These are phyloP conservation scores for Boletus coccyginus DNA, from an alignment of 768 basidiomycete species.

Conservation along the genomic window DNA sequence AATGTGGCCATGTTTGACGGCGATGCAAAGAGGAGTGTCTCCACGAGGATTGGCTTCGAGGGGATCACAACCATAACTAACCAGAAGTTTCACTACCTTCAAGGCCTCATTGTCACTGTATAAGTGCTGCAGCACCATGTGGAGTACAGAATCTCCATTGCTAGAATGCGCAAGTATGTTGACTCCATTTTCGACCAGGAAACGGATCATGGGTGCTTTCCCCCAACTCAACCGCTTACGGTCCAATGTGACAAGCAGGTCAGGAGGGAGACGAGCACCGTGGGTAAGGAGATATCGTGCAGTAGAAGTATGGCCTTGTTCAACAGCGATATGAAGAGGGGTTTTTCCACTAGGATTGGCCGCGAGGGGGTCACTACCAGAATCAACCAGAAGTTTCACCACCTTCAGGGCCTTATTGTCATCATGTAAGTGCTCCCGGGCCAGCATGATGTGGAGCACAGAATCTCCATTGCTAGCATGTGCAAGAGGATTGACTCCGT, in stretches of 20 bases:
- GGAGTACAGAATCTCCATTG: background rate
- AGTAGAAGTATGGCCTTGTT: background rate
- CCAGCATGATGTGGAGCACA: background rate
- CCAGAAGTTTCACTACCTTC: background rate
- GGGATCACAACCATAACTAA: background rate
- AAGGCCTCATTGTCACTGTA: no score
- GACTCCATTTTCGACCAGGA: background rate
- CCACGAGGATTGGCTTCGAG: background rate
- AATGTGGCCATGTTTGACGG: background rate
- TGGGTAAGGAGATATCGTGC: background rate
- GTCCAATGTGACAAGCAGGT: background rate
- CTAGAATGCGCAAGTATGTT: no score
- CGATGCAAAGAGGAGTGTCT: background rate
- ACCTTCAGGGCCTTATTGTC: background rate
- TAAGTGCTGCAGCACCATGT: no score
- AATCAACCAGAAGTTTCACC: background rate
- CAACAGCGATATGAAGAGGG: background rate
- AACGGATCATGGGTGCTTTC: background rate
- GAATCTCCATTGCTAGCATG: background rate
- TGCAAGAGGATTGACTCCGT: background rate
- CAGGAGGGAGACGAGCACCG: background rate
- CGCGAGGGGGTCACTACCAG: background rate
- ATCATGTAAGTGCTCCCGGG: fast-evolving
- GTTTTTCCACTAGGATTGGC: background rate
- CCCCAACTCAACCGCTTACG: background rate